phyloP scores from a whole-genome alignment of 225 moss, liverwort and hornwort species.

The Pseudoscleropodium purum region DNA sequence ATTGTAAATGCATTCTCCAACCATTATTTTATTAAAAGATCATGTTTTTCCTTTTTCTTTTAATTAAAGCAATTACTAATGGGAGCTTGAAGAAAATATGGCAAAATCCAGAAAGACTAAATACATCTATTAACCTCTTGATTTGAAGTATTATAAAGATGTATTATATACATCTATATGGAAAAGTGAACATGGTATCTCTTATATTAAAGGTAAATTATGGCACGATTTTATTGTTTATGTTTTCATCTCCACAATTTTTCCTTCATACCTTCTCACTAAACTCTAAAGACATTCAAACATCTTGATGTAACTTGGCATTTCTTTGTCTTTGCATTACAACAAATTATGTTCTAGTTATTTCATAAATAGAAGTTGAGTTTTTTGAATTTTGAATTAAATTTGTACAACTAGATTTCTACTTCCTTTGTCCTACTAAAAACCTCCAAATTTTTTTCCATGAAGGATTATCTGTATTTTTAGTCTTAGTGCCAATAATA shows the following conservation, averaged over 20 bases:
- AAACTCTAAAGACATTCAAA: background rate
- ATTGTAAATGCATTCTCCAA: background rate
- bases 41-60: background rate
- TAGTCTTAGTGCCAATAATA: no score
- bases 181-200: background rate
- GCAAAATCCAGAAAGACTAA: background rate
- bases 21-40: background rate
- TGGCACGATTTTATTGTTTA: background rate
- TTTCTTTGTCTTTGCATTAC: background rate
- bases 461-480: no score
- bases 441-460: no score
- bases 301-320: background rate
- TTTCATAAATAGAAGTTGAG: background rate
- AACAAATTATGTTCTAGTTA: background rate
- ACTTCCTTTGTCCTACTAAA: background rate
- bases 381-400: background rate
- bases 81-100: background rate
- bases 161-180: no score
- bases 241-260: background rate
- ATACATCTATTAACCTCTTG: fast-evolving
- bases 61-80: fast-evolving
- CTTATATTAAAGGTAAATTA: background rate
- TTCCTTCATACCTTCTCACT: background rate
- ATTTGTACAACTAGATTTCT: no score
- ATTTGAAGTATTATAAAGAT: background rate